Conservation (phyloP, 371 early-diverging fungal genomes). For the Syncephalastrum racemosum region DNA sequence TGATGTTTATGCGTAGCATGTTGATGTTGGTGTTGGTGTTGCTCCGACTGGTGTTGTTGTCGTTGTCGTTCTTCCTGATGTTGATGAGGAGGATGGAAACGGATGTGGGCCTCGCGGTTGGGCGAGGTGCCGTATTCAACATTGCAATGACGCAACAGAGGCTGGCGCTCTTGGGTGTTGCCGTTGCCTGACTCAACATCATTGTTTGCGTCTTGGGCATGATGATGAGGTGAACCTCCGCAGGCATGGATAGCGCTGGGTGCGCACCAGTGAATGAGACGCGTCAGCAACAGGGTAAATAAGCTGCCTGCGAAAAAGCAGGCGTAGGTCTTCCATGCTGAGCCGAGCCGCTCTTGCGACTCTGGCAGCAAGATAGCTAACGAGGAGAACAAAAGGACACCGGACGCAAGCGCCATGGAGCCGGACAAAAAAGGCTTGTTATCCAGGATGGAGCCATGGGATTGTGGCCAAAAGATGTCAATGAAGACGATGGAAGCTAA, state of each 20-base stretch:
- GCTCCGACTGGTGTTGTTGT: slow-evolving; percentile 4
- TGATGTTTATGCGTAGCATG: slow-evolving; percentile 20
- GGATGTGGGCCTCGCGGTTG: slow-evolving; percentile 34
- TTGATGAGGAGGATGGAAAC: slow-evolving; percentile 26
- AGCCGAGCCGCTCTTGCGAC: slow-evolving; percentile 23
- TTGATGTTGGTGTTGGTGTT: slow-evolving; percentile 7
- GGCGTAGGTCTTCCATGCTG: slow-evolving; percentile 19
- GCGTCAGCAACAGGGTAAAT: slow-evolving; percentile 31
- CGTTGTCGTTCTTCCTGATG: not conserved
- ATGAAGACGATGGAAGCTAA: slow-evolving; percentile 27
- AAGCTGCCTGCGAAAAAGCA: slow-evolving; percentile 35
- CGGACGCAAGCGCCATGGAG: slow-evolving; percentile 40
- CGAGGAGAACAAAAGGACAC: slow-evolving; percentile 42
- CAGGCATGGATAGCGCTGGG: slow-evolving; percentile 44
- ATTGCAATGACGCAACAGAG: not conserved
- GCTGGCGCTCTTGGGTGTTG: not conserved
- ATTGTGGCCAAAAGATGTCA: slow-evolving; percentile 5
- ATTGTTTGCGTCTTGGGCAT: not conserved
- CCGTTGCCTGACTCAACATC: not conserved
- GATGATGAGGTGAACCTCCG: slow-evolving; percentile 18
- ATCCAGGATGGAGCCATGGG: slow-evolving; percentile 19
- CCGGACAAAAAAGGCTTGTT: slow-evolving; percentile 30
- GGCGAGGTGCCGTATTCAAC: slow-evolving; percentile 26
- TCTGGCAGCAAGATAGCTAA: slow-evolving; percentile 33
- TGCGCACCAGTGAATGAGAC: slow-evolving; percentile 29